These are phyloP conservation scores for Coprinopsis strossmayeri DNA, from an alignment of 768 basidiomycete species.

Conservation along the genomic window DNA sequence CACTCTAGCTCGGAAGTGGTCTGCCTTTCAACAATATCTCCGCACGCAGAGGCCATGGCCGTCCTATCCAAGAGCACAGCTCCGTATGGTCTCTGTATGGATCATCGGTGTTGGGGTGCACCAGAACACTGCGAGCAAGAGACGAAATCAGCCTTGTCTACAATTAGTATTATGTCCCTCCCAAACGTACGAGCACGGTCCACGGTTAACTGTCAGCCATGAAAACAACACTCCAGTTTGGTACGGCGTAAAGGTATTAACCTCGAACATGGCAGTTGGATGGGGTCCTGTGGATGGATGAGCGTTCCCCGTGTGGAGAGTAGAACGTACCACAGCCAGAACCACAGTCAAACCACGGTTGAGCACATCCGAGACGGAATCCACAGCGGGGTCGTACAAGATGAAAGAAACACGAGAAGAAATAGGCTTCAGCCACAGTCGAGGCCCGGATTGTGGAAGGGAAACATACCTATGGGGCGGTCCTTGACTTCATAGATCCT, in stretches of 20 bases:
- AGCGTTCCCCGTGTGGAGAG: no score
- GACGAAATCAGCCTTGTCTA: not conserved
- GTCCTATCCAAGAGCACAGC: slow-evolving; percentile 61
- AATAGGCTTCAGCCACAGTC: no score
- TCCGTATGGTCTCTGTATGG: slow-evolving; percentile 55
- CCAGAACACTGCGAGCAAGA: slow-evolving; percentile 44
- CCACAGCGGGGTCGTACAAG: no score
- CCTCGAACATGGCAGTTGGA: slow-evolving; percentile 66
- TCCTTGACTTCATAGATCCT: slow-evolving; percentile 60
- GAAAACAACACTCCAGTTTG: slow-evolving; percentile 65
- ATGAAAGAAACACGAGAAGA: no score
- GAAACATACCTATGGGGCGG: slow-evolving; percentile 45
- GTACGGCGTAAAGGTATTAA: slow-evolving; percentile 60
- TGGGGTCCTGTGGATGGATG: slow-evolving; percentile 47
- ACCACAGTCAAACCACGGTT: no score
- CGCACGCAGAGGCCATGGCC: slow-evolving; percentile 46
- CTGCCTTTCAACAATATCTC: slow-evolving; percentile 29
- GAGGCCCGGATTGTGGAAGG: not conserved
- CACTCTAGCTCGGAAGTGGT: not conserved
- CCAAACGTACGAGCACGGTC: slow-evolving; percentile 59
- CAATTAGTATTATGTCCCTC: not conserved
- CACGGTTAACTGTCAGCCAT: slow-evolving; percentile 62
- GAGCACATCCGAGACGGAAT: no score
- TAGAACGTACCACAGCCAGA: no score
- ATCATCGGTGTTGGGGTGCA: slow-evolving; percentile 67